Base-by-base conservation (phyloP, 495 filamentous ascomycete species). In the Tuber umbilicatum region DNA sequence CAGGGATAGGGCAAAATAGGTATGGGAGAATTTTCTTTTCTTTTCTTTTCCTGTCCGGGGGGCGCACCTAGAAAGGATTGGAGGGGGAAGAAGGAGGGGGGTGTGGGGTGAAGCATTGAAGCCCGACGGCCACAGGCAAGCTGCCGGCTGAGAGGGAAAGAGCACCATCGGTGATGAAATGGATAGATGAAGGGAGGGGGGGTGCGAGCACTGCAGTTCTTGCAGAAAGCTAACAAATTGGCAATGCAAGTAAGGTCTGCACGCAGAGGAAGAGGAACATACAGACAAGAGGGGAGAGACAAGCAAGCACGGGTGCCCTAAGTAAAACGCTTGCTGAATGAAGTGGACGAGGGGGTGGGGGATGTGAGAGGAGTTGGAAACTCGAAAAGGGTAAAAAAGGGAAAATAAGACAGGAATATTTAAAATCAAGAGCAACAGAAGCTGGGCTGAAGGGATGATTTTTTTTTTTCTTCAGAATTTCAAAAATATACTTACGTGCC, bases 1-100 rank as follows among this genome's bases (percentile, higher is more conserved):
- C 83, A 84, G 80, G 83, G 85, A 81, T 80, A 82, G 75, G 75
- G 74, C 72, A 78, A 75, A 78, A 78, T 72, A 71, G 75, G 70
- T 73, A 70, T 78, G 77, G 77, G 75, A 79, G 72, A 79, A 78
- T 79, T 79, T 69, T 78, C 76, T 79, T 79, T 79, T 73, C 75
- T 74, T 79, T 77, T 70, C 72, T 71, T 79, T 78, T 78, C 70
- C 70, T 70, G 69, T 39, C 74, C 68, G 71, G 43, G 43, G 64
- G 70, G 73, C 55, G 69, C 43, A 50, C 75, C 77, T 72, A 81
- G 74, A 64, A 73, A 73, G 75, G 75, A 67, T 72, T 70, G 74
- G 76, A 71, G 77, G 73, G 69, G 72, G 68, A 79, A 78, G 70
- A 64, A 80, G 75, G 70, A 75, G 79, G 73, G 76, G 55, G 55